Conservation (phyloP, 1,284 basidiomycete species). For the Boletellus deceptivus region DNA sequence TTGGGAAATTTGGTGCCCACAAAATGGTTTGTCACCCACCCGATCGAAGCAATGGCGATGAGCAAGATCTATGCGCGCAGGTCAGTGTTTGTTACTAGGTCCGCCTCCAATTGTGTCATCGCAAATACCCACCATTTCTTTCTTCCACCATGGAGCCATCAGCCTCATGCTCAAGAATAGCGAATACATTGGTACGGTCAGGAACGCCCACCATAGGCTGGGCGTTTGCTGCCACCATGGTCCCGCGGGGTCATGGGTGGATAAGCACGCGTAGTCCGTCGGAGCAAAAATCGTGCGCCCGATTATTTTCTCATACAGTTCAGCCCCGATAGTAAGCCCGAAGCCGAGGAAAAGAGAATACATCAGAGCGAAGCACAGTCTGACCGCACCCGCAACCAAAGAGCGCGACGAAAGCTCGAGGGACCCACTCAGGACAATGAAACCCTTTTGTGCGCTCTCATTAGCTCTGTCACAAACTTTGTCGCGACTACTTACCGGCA, state of each 20-base stretch:
- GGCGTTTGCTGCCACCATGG: slow-evolving; percentile 62
- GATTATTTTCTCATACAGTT: slow-evolving; percentile 61
- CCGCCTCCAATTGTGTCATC: background rate
- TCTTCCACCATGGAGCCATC: slow-evolving; percentile 68
- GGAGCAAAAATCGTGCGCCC: slow-evolving; percentile 46
- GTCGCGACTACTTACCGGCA: slow-evolving; percentile 55
- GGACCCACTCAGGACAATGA: slow-evolving; percentile 77
- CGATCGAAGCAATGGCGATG: slow-evolving; percentile 70
- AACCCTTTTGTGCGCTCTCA: slow-evolving; percentile 48
- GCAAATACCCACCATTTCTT: slow-evolving; percentile 58
- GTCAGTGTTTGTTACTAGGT: background rate
- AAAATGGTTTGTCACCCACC: slow-evolving; percentile 82
- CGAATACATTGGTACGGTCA: slow-evolving; percentile 80
- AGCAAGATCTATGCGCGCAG: slow-evolving; percentile 46
- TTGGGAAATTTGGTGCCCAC: slow-evolving; percentile 61
- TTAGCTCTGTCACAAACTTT: background rate
- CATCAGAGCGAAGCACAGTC: slow-evolving; percentile 79
- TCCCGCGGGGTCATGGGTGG: slow-evolving; percentile 51
- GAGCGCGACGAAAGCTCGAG: slow-evolving; percentile 80
- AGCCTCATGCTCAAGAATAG: slow-evolving; percentile 74
- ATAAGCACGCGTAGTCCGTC: slow-evolving; percentile 57
- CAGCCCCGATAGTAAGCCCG: slow-evolving; percentile 77
- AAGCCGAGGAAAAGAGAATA: slow-evolving; percentile 83
- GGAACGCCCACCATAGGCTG: slow-evolving; percentile 63
- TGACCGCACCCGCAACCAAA: slow-evolving; percentile 82